These are phyloP conservation scores for Suillus subalutaceus DNA, from an alignment of 768 basidiomycete species.

Conservation along the genomic window DNA sequence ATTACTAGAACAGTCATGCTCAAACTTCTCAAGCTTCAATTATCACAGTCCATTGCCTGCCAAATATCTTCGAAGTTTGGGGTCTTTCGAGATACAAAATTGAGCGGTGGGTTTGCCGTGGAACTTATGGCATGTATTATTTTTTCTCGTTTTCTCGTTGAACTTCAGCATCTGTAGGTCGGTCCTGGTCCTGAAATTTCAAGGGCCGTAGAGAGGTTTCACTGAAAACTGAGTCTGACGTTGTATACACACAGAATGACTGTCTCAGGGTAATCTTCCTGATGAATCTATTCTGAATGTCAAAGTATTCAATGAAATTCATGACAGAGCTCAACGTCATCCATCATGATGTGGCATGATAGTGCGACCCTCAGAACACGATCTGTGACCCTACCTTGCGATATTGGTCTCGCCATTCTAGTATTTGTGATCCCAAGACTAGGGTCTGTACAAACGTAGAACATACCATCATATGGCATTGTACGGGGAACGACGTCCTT, in stretches of 20 bases:
- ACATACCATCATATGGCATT: neutral
- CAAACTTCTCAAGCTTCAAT: neutral
- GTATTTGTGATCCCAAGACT: neutral
- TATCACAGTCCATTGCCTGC: neutral
- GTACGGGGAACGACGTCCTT: neutral
- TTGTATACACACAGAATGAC: neutral
- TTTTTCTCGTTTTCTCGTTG: neutral
- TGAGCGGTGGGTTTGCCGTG: neutral
- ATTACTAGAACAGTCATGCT: neutral
- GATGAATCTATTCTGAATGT: neutral
- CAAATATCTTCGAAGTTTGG: neutral
- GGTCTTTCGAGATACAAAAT: neutral
- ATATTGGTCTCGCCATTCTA: neutral
- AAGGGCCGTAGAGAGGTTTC: neutral
- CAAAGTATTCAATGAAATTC: too few species aligned
- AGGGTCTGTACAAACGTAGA: neutral
- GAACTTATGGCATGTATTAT: neutral
- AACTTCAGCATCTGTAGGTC: neutral
- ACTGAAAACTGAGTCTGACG: neutral
- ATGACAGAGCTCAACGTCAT: neutral
- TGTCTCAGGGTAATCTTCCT: neutral
- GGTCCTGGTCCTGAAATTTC: neutral
- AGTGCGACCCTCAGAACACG: too few species aligned
- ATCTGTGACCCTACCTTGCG: neutral
- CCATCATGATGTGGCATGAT: neutral